A percentile compares a stretch with the other conserved stretches of the same genome.
phyloP scores from a whole-genome alignment of 176 grass and related monocot genomes.

The Phoenix roebelenii region DNA sequence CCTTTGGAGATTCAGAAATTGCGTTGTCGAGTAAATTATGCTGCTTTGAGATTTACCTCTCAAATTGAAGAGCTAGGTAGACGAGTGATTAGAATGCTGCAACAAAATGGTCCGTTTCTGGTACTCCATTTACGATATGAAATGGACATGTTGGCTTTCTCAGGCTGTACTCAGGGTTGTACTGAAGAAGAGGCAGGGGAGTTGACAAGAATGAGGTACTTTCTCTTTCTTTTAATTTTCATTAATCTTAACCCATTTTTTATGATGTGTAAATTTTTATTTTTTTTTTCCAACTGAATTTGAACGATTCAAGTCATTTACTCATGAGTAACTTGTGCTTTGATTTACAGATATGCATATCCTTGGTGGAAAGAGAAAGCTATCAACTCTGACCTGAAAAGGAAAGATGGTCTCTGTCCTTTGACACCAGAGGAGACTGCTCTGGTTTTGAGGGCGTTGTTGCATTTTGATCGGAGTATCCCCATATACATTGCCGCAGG shows the following conservation, averaged over 20 bases:
- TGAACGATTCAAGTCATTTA: neutral
- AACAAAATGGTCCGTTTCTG: slow-evolving; percentile 61
- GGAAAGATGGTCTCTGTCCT: slow-evolving; percentile 79
- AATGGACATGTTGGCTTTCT: slow-evolving; percentile 99
- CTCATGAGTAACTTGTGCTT: neutral
- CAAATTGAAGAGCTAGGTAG: slow-evolving; percentile 80
- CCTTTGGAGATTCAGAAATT: slow-evolving; percentile 74
- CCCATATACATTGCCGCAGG: slow-evolving; percentile 92
- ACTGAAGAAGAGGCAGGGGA: slow-evolving; percentile 57
- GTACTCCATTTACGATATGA: slow-evolving; percentile 93
- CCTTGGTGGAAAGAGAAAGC: slow-evolving; percentile 99
- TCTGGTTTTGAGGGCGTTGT: slow-evolving; percentile 61
- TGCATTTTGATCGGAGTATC: slow-evolving; percentile 51
- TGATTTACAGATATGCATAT: slow-evolving; percentile 72
- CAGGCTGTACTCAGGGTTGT: slow-evolving; percentile 85
- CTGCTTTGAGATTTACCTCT: slow-evolving; percentile 72
- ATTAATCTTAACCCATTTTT: neutral
- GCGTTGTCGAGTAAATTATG: slow-evolving; percentile 73
- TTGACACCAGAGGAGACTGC: slow-evolving; percentile 89
- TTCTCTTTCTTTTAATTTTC: neutral
- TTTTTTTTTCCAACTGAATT: neutral
- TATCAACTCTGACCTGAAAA: slow-evolving; percentile 60
- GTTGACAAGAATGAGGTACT: slow-evolving; percentile 85
- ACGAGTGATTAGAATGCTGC: slow-evolving; percentile 56
- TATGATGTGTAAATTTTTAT: neutral